A percentile compares a stretch with the other conserved stretches of the same genome.
Conservation (phyloP, 2,329 filamentous ascomycete species). For the Trichophyton schoenleinii region DNA sequence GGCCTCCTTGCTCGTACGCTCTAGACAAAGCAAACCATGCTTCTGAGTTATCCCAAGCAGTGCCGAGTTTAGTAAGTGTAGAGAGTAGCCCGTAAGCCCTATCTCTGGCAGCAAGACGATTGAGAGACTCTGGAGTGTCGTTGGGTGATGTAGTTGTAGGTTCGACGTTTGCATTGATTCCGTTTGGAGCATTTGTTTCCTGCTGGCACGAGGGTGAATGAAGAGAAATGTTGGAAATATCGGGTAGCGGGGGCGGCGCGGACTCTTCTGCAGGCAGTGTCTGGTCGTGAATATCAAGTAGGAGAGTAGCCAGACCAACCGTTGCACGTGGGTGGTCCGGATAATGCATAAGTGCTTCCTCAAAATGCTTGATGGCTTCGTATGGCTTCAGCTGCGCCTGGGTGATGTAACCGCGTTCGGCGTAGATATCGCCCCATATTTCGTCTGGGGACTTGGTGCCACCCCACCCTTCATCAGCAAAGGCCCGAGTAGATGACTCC, state of each 20-base stretch:
- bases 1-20: slow-evolving; percentile 76
- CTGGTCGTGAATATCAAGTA: slow-evolving; percentile 68
- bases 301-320: slow-evolving; percentile 68
- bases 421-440: slow-evolving; percentile 69
- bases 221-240: slow-evolving; percentile 18
- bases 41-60: slow-evolving; percentile 81
- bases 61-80: slow-evolving; percentile 69
- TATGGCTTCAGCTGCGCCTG: slow-evolving; percentile 51
- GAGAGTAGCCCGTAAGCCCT: slow-evolving; percentile 75
- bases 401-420: slow-evolving; percentile 61
- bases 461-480: slow-evolving; percentile 60
- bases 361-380: slow-evolving; percentile 63
- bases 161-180: neutral
- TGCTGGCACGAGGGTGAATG: slow-evolving; percentile 11
- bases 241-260: slow-evolving; percentile 20
- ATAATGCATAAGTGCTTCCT: slow-evolving; percentile 66
- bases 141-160: slow-evolving; percentile 13
- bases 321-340: slow-evolving; percentile 70
- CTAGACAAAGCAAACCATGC: slow-evolving; percentile 84
- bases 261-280: slow-evolving; percentile 29
- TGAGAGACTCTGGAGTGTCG: slow-evolving; percentile 55
- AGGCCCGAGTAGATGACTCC: slow-evolving; percentile 48
- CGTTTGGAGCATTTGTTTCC: neutral
- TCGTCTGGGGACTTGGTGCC: slow-evolving; percentile 70
- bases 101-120: slow-evolving; percentile 79